Percentiles rank a stretch among this genome's conserved stretches.
Conservation (phyloP, 352 stramenopile species). For the Globisporangium apiculatum region DNA sequence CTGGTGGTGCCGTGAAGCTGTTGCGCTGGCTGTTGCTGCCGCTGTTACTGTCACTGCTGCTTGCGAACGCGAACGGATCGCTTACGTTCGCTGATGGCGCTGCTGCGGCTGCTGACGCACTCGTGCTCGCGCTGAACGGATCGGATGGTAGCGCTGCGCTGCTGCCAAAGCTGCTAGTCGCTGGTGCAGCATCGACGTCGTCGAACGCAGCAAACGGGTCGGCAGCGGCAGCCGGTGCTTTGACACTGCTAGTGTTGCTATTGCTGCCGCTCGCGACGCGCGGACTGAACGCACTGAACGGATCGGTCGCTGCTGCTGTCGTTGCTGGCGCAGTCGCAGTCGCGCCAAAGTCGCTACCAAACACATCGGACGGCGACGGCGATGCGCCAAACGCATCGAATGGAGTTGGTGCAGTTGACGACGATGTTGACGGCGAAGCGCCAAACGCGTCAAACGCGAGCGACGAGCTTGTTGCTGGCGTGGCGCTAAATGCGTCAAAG, state of each 20-base stretch:
- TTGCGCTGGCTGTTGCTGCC: slow-evolving; percentile 8
- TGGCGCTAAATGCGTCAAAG: slow-evolving; percentile 8
- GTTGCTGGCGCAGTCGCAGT: slow-evolving; percentile 12
- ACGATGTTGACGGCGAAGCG: slow-evolving; percentile 1
- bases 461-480: background rate
- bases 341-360: slow-evolving; percentile 27
- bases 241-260: slow-evolving; percentile 3
- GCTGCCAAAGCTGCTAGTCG: slow-evolving; percentile 14
- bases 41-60: background rate
- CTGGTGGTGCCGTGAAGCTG: slow-evolving; percentile 7
- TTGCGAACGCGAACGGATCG: slow-evolving; percentile 50
- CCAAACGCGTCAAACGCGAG: slow-evolving; percentile 31
- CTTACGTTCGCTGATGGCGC: background rate
- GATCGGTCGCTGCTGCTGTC: slow-evolving; percentile 1
- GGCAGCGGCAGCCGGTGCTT: slow-evolving; percentile 9
- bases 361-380: slow-evolving; percentile 21
- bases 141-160: background rate
- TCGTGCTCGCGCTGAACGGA: slow-evolving; percentile 9
- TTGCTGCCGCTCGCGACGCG: slow-evolving; percentile 13
- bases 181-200: slow-evolving; percentile 20
- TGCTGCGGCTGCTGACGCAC: background rate
- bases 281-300: slow-evolving; percentile 19
- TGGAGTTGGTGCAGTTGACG: background rate
- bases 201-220: slow-evolving; percentile 73
- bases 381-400: slow-evolving; percentile 28